These are phyloP conservation scores for Monosporascus cannonballus DNA, from an alignment of 2,329 filamentous ascomycete genomes.

Conservation along the genomic window DNA sequence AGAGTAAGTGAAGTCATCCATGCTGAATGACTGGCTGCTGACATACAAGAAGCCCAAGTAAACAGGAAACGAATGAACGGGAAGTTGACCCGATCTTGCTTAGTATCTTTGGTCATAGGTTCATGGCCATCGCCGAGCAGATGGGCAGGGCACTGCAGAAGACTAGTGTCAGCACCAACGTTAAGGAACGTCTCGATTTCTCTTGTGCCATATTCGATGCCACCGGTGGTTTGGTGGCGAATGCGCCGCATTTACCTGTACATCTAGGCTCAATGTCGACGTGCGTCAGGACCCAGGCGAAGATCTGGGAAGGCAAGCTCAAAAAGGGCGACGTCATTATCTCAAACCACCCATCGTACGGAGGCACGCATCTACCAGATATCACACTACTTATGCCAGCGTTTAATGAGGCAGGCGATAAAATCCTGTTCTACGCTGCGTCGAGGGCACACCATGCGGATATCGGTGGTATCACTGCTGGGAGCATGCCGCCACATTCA, in stretches of 20 bases:
- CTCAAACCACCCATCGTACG: slow-evolving; percentile 78
- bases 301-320: slow-evolving; percentile 73
- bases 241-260: slow-evolving; percentile 74
- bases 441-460: slow-evolving; percentile 78
- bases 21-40: slow-evolving; percentile 3
- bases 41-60: slow-evolving; percentile 17
- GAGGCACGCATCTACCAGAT: slow-evolving; percentile 77
- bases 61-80: slow-evolving; percentile 21
- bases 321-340: slow-evolving; percentile 77
- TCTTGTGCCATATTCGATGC: slow-evolving; percentile 77
- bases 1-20: slow-evolving; percentile 19
- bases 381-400: slow-evolving; percentile 78
- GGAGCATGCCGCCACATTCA: slow-evolving; percentile 68
- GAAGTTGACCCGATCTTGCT: slow-evolving; percentile 71
- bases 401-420: slow-evolving; percentile 57
- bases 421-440: slow-evolving; percentile 77
- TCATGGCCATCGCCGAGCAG: slow-evolving; percentile 82
- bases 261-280: slow-evolving; percentile 84
- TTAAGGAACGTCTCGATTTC: slow-evolving; percentile 78
- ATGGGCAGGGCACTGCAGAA: slow-evolving; percentile 77
- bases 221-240: slow-evolving; percentile 69
- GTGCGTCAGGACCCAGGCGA: slow-evolving; percentile 70
- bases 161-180: slow-evolving; percentile 73
- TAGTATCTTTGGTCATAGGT: slow-evolving; percentile 73
- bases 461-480: slow-evolving; percentile 69